These are phyloP conservation scores for Metarhizium guizhouense DNA, from an alignment of 2,329 filamentous ascomycete species.

Conservation along the genomic window DNA sequence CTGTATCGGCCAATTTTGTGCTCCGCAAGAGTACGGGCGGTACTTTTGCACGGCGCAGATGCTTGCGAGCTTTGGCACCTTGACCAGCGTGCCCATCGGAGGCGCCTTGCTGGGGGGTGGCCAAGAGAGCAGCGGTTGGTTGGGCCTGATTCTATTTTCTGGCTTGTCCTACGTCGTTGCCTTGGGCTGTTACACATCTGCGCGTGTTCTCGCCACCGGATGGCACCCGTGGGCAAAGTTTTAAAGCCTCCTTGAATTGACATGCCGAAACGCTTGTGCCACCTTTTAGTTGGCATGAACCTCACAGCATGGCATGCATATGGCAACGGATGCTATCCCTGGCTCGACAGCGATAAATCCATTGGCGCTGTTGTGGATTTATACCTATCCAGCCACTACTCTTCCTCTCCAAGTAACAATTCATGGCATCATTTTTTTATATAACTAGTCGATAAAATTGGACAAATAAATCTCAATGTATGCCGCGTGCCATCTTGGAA, in stretches of 20 bases:
- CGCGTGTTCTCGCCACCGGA: background rate
- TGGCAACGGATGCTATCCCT: too few species aligned
- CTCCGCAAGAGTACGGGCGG: slow-evolving; percentile 64
- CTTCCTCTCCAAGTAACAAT: too few species aligned
- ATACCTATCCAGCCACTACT: too few species aligned
- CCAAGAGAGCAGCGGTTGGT: background rate
- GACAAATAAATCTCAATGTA: too few species aligned
- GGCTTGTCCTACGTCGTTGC: background rate
- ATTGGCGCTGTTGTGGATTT: too few species aligned
- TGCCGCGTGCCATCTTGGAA: too few species aligned
- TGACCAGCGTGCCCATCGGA: slow-evolving; percentile 37
- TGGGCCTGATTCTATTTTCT: background rate
- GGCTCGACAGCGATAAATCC: too few species aligned
- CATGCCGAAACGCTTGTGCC: too few species aligned
- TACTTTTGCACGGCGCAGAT: slow-evolving; percentile 73
- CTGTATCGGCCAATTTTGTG: slow-evolving; percentile 72
- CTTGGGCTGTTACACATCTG: background rate
- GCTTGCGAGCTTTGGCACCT: slow-evolving; percentile 62
- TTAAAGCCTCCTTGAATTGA: background rate
- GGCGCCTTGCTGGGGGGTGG: slow-evolving; percentile 17
- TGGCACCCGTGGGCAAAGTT: background rate
- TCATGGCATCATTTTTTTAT: too few species aligned
- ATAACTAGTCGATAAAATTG: too few species aligned
- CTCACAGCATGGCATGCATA: too few species aligned
- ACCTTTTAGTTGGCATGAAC: too few species aligned